Evolutionary conservation across 2,329 filamentous ascomycete species (phyloP).

Genomic region (Curvularia eragrostidis): DNA sequence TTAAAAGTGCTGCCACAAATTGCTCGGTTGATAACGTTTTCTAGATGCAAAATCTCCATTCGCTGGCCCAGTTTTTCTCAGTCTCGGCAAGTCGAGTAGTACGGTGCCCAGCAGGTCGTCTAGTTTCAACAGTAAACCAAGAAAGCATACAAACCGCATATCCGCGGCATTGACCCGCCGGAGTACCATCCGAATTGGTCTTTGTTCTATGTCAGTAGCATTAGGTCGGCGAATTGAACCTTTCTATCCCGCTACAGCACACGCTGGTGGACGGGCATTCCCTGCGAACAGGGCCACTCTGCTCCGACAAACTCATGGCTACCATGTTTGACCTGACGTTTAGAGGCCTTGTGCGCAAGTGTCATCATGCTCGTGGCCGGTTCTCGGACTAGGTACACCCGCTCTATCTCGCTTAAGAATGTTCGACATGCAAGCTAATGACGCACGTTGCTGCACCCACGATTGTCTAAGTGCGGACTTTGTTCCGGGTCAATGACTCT

Average conservation of each 20-base stretch:
- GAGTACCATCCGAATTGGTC: neutral
- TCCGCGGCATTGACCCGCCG: neutral
- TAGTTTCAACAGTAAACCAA: neutral
- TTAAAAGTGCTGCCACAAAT: neutral
- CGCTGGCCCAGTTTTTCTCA: neutral
- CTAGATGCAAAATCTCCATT: neutral
- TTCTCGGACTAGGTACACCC: constrained; percentile 28
- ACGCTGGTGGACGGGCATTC: neutral
- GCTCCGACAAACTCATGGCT: neutral
- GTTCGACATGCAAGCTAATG: constrained; percentile 31
- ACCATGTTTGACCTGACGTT: constrained; percentile 2
- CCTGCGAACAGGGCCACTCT: neutral
- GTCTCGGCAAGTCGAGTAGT: neutral
- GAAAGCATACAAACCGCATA: neutral
- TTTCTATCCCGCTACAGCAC: neutral
- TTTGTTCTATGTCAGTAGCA: neutral
- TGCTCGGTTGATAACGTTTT: neutral
- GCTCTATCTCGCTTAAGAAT: constrained; percentile 32
- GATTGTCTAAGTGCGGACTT: constrained; percentile 29
- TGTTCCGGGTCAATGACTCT: constrained; percentile 32
- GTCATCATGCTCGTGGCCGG: constrained; percentile 22
- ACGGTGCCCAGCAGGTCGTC: neutral
- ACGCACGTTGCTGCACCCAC: constrained; percentile 38
- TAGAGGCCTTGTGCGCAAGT: constrained; percentile 2
- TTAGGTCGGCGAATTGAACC: neutral